phyloP scores from a whole-genome alignment of 768 basidiomycete species.

The Boletus reticuloceps region DNA sequence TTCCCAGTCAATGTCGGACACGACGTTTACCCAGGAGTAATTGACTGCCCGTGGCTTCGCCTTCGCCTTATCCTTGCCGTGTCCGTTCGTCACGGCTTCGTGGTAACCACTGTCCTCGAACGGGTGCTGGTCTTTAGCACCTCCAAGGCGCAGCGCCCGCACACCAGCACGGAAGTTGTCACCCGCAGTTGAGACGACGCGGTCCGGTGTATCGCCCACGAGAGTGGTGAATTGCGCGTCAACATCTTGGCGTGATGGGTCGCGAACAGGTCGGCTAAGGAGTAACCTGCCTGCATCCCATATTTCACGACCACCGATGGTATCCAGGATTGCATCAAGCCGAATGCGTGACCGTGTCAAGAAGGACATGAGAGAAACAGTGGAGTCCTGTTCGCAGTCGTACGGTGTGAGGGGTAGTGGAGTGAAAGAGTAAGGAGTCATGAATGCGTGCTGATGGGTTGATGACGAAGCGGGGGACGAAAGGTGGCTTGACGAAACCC shows the following conservation, averaged over 20 bases:
- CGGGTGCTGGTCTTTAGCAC: conserved; percentile 27
- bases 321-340: conserved; percentile 84
- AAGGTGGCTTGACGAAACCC: conserved; percentile 23
- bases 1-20: conserved; percentile 82
- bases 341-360: conserved; percentile 27
- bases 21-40: conserved; percentile 80
- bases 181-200: conserved; percentile 63
- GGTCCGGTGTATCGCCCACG: conserved; percentile 66
- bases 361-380: conserved; percentile 25
- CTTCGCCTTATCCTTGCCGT: conserved; percentile 31
- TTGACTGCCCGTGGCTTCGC: conserved; percentile 47
- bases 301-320: conserved; percentile 74
- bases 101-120: conserved; percentile 27
- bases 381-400: conserved; percentile 24
- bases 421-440: conserved; percentile 29
- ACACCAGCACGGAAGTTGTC: conserved; percentile 75
- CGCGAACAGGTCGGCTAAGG: conserved; percentile 37
- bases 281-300: conserved; percentile 74
- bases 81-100: conserved; percentile 15
- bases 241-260: conserved; percentile 28
- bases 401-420: conserved; percentile 30
- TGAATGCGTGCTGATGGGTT: conserved; percentile 24
- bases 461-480: conserved; percentile 27
- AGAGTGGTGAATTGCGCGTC: conserved; percentile 73
- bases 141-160: conserved; percentile 47